Evolutionary conservation across 208 protist genomes (phyloP), one percentile per base, ranked within the genome.

Genomic region (Leishmania mexicana): DNA sequence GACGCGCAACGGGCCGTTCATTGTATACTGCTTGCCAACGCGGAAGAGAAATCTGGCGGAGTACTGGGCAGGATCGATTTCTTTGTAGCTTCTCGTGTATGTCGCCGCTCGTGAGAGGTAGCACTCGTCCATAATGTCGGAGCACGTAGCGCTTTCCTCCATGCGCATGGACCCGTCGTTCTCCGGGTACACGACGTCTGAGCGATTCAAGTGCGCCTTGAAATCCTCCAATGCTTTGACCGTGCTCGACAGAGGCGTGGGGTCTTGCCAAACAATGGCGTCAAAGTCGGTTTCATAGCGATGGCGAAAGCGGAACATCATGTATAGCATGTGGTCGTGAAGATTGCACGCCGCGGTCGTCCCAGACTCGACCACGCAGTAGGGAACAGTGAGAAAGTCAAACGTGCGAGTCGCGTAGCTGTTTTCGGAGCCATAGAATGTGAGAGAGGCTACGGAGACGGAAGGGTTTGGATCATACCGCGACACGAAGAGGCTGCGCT

Each of bases 51-150:
- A 82, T 58, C 82, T 78, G 10, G 58, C 82, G 13, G 60, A 79
- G 78, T 72, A 79, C 64, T 85, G 60, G 6, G 78, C 1, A 3
- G 82, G 82, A 60, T 85, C 78, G 10, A 85, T 76, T 35, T 76
- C 64, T 53, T 85, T 85, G 82, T 81, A 85, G 82, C 82, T 85
- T 24, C 40, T 28, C 24, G 82, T 82, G 82, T 85, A 85, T 11
- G 82, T 85, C 35, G 78, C 77, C 3, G 51, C 31, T 42, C 62
- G 62, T 51, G 82, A 76, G 53, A 81, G 78, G 65, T 79, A 85
- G 73, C 82, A 85, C 78, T 85, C 82, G 53, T 85, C 78, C 13
- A 78, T 85, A 35, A 85, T 45, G 62, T 85, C 82, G 35, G 78
- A 70, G 78, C 82, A 85, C 51, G 78, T 79, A 15, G 82, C 82